A percentile compares a stretch with the other conserved stretches of the same genome.
Conservation (phyloP, 2,329 filamentous ascomycete genomes). For the Pestalotiopsis fici region DNA sequence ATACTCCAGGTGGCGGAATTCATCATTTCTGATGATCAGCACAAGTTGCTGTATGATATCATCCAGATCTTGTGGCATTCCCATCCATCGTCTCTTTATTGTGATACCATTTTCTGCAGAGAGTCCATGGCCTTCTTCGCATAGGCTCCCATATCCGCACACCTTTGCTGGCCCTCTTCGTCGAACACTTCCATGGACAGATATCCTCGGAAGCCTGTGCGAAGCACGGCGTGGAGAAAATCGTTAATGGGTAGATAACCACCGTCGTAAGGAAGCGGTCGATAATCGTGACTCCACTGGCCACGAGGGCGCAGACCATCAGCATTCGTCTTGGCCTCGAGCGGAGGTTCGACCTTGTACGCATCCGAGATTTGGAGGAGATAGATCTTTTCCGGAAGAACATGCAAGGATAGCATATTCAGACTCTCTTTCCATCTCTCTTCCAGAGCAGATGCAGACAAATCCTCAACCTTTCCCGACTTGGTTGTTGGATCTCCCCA, state of each 20-base stretch:
- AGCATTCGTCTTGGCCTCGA: conserved; percentile 49
- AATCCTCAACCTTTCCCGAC: conserved; percentile 57
- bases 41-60: no score
- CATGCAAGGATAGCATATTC: conserved; percentile 51
- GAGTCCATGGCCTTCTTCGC: conserved; percentile 52
- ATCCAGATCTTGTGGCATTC: neutral
- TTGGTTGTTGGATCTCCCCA: conserved; percentile 70
- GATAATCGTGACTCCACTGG: conserved; percentile 71
- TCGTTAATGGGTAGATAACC: conserved; percentile 71
- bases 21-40: no score
- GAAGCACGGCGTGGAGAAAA: conserved; percentile 65
- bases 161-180: conserved; percentile 50
- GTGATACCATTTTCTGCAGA: conserved; percentile 36
- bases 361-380: conserved; percentile 76
- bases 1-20: no score
- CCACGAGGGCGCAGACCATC: conserved; percentile 60
- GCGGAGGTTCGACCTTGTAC: conserved; percentile 60
- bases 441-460: conserved; percentile 44
- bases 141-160: conserved; percentile 43
- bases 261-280: conserved; percentile 69
- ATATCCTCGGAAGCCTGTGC: conserved; percentile 68
- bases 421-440: conserved; percentile 55
- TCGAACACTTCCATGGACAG: conserved; percentile 74
- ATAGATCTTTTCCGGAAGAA: conserved; percentile 72
- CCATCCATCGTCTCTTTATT: neutral